Base-by-base conservation (phyloP, 2,329 filamentous ascomycete species). In the Exophiala lecanii-corni region DNA sequence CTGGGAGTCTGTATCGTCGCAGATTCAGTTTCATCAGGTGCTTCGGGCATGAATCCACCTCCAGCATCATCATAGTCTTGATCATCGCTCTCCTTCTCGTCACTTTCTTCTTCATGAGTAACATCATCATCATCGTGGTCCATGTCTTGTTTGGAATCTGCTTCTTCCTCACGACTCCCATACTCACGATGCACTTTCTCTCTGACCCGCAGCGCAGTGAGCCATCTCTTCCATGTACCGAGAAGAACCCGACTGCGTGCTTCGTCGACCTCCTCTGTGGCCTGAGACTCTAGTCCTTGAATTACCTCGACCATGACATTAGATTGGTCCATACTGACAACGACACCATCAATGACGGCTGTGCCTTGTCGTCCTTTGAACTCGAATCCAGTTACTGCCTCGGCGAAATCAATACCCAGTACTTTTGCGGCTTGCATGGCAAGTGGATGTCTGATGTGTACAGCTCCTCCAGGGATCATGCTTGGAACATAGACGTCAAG, bases 311-410 rank as follows among this genome's bases (percentile, higher is more conserved):
- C 67, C 0, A 96, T 73, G 0, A 84, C 89, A 42, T 89, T 86
- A 5, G 70, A 73, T 48, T 81, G 79, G 60, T 91, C 84, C 12
- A 66, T 61, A 0, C 89, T 83, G 1, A 94, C 79, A 1, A 98
- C 80, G 1, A 84, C 76, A 2, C 92, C 92, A 26, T 79, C 76
- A 2, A 92, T 67, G 2, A 96, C 75, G 1, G 92, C 89, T 2
- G 88, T 96, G 12, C 91, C 91, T 43, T 87, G 82, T 2, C 87
- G 79, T 1, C 89, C 89, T 58, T 80, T 82, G 67, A 97, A 98
- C 26, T 83, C 75, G 58, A 97, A 98, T 0, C 91, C 91, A 0
- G 84, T 92, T 4, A 98, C 79, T 0, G 92, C 92, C 21, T 91
- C 87, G 2, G 87, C 87, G 61, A 85, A 94, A 64, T 97, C 89